phyloP scores from a whole-genome alignment of 768 basidiomycete species.

The Tylopilus intermedius region DNA sequence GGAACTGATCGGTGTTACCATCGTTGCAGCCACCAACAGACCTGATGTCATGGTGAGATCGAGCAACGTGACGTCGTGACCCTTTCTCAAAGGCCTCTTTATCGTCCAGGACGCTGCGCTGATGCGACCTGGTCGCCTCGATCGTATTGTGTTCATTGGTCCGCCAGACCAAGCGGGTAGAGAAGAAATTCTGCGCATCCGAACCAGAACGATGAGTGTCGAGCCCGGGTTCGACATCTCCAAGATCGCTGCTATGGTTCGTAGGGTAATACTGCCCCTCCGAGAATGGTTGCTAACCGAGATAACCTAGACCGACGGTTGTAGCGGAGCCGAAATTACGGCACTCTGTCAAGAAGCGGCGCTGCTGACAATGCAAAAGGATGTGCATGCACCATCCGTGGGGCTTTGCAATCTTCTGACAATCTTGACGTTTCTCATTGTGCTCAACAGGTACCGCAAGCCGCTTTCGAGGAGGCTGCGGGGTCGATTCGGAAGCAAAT shows the following conservation, averaged over 20 bases:
- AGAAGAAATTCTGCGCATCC: constrained; percentile 80
- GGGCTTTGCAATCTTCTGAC: constrained; percentile 25
- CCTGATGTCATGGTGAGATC: constrained; percentile 82
- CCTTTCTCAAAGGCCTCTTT: neutral
- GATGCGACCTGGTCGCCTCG: constrained; percentile 91
- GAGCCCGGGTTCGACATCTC: constrained; percentile 62
- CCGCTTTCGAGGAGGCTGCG: constrained; percentile 73
- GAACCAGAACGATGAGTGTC: constrained; percentile 74
- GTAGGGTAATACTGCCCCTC: neutral
- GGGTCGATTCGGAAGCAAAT: constrained; percentile 72
- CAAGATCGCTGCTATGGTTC: constrained; percentile 66
- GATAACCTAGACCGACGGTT: constrained; percentile 73
- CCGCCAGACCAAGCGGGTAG: constrained; percentile 80
- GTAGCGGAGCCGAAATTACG: constrained; percentile 91
- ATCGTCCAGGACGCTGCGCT: constrained; percentile 78
- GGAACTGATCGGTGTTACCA: constrained; percentile 89
- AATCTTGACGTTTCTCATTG: neutral
- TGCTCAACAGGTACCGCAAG: constrained; percentile 58
- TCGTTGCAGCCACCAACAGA: constrained; percentile 93
- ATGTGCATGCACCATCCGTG: constrained; percentile 75
- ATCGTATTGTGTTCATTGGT: constrained; percentile 91
- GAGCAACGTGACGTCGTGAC: neutral
- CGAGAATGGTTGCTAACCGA: constrained; percentile 4
- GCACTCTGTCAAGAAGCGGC: constrained; percentile 96
- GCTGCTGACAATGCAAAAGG: constrained; percentile 80